These are phyloP conservation scores for Andrographis paniculata DNA, from an alignment of 305 asterid genomes.

Conservation along the genomic window DNA sequence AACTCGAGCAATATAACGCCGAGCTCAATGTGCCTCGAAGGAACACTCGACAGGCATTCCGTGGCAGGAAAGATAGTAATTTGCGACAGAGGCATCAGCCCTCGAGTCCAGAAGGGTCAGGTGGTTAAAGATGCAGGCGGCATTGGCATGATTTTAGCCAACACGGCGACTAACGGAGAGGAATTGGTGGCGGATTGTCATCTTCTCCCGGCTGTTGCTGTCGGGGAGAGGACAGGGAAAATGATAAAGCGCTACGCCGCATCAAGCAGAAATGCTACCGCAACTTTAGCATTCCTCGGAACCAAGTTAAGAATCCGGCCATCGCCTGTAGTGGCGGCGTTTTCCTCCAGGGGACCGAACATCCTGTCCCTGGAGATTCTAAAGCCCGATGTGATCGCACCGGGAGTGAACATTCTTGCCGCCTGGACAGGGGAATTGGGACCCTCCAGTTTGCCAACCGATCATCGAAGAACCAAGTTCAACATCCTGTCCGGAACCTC, in stretches of 20 bases:
- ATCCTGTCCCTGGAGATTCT: slow-evolving; percentile 62
- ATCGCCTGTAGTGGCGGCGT: slow-evolving; percentile 90
- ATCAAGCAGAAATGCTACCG: slow-evolving; percentile 31
- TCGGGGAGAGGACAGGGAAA: slow-evolving; percentile 59
- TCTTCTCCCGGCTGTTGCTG: slow-evolving; percentile 78
- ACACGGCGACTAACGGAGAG: slow-evolving; percentile 73
- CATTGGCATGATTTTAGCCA: slow-evolving; percentile 70
- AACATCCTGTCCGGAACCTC: slow-evolving; percentile 88
- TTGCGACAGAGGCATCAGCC: slow-evolving; percentile 88
- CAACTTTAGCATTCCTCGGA: slow-evolving; percentile 61
- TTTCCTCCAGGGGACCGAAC: slow-evolving; percentile 89
- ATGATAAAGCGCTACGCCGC: slow-evolving; percentile 48
- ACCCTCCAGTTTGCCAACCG: slow-evolving; percentile 70
- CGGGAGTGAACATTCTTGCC: too few relatives aligned
- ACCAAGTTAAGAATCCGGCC: slow-evolving; percentile 66
- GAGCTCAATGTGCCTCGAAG: slow-evolving; percentile 80
- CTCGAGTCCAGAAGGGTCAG: slow-evolving; percentile 86
- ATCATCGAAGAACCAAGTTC: slow-evolving; percentile 57
- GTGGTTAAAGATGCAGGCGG: slow-evolving; percentile 93
- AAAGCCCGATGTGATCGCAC: slow-evolving; percentile 81
- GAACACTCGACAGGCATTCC: slow-evolving; percentile 46
- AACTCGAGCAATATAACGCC: slow-evolving; percentile 60
- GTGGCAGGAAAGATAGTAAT: slow-evolving; percentile 81
- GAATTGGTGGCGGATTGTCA: slow-evolving; percentile 86
- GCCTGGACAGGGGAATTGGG: slow-evolving; percentile 85